Evolutionary conservation across 164 flowering plant genomes (phyloP), one percentile per base, ranked within the genome.

Genomic region (Kalanchoe fedtschenkoi): DNA sequence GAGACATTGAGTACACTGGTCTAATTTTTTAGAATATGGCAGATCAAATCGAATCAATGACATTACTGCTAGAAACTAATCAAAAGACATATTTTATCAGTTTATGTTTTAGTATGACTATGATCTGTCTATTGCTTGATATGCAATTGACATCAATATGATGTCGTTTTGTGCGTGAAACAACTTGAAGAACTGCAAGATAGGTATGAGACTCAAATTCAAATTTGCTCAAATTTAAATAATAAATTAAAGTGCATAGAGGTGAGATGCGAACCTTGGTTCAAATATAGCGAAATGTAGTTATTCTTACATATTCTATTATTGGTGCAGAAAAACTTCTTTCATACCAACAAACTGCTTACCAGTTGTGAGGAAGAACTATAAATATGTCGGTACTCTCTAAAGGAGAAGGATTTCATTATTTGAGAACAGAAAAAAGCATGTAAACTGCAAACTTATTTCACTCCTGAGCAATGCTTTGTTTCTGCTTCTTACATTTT

Each of bases 11-110:
- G 35, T 0, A 19, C 59, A 32, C 37, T 17, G 8, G 34, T 3
- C 33, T 57, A 0, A n/a, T n/a, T 17, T 47, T 29, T 61, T 55
- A 92, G 98, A 86, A 89, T 41, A 92, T 92, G 96, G 77, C 89
- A 53, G 98, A 92, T 43, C 97, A 88, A 64, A 88, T 92, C 68
- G 98, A 90, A 60, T 97, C 85, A 69, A 82, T 88, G 95, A 83
- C 83, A 21, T 41, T 59, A 46, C 9, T 5, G 34, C 24, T 7
- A 28, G 11, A n/a, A n/a, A n/a, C n/a, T n/a, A n/a, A n/a, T n/a
- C n/a, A n/a, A n/a, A n/a, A n/a, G n/a, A n/a, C n/a, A n/a, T n/a
- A n/a, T n/a, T n/a, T n/a, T n/a, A n/a, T n/a, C n/a, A n/a, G n/a
- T n/a, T n/a, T n/a, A n/a, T n/a, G n/a, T n/a, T n/a, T n/a, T n/a